Evolutionary conservation across 2,329 filamentous ascomycete genomes (phyloP), one percentile per base, ranked within the genome.

Genomic region (Rhexocercosporidium sp.): DNA sequence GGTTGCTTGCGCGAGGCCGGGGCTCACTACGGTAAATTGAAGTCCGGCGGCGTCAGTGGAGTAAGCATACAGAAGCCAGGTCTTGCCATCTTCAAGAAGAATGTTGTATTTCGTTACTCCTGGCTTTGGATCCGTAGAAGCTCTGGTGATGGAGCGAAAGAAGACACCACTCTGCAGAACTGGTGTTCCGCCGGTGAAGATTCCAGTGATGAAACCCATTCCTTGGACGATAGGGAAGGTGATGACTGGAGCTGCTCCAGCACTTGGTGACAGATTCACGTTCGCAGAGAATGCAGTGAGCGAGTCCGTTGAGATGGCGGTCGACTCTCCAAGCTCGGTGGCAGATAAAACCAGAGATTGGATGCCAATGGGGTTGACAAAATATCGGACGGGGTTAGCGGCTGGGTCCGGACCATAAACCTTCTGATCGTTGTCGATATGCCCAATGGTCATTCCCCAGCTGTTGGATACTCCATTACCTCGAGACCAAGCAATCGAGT

Each of bases 161-260:
- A 90, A 91, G 1, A 96, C 86, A 0, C 88, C 89, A 25, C 90
- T 91, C 72, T 94, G 89, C 51, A 98, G 84, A 3, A 90, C 76
- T 0, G 95, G 95, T 8, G 88, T 89, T 0, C 88, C 84, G 34
- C 88, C 88, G 63, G 83, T 84, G 79, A 94, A 98, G 20, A 91
- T 78, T 0, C 85, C 94, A 4, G 94, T 97, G 20, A 97, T 83
- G 73, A 94, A 97, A 0, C 88, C 90, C 88, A 96, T 96, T 12
- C 96, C 96, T 76, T 98, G 95, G 0, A 97, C 88, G 8, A 97
- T 77, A 0, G 94, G 94, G 71, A 97, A 93, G 0, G 87, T 90
- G 22, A 98, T 85, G 1, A 85, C 82, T 0, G 90, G 86, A 1
- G 82, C 77, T 8, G 85, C 83, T 2, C 82, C 81, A n/a, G 78